Evolutionary conservation across 2,329 filamentous ascomycete genomes (phyloP), one percentile per base, ranked within the genome.

Genomic region (Aspergillus proliferans): DNA sequence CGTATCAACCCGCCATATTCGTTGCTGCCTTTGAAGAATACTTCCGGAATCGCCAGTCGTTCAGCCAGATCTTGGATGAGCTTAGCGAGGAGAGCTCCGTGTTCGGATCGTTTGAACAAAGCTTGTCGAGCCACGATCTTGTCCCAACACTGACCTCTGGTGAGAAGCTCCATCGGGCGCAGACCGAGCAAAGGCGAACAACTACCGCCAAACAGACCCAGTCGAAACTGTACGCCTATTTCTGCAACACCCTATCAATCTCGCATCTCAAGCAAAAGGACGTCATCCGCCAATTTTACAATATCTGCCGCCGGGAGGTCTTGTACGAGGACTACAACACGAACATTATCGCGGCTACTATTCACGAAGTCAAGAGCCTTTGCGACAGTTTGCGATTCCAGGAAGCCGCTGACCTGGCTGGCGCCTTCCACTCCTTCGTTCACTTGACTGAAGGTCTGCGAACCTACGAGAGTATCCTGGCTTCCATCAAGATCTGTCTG

Each of bases 11-110:
- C 7, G 73, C 74, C 8, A 65, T 75, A 2, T 77, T 77, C 55
- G 61, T 76, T 6, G 69, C 73, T 12, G 62, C 69, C 1, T 73
- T 77, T 39, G 72, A 76, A 49, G 69, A 72, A 49, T 61, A 66
- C 10, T 64, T 76, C 19, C 62, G 63, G 39, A 67, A 66, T 39
- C 64, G 66, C 14, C 59, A 61, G 18, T 60, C 58, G 3, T 70
- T 67, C 45, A 64, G 66, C 2, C 62, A 73, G 48, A 69, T 74
- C 43, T 69, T 77, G 52, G 67, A 63, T 4, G 71, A 75, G 34
- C 62, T 76, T 49, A 57, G 71, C 19, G 67, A 66, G 6, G 73
- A 76, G 56, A 69, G 67, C 46, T 58, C 67, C 19, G 65, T 71
- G n/a, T 74, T 72, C 52, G 68, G 68, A 49, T 56, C 64, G 8